Base-by-base conservation (phyloP, 2,329 filamentous ascomycete species). In the Aotearoamyces nothofagi region DNA sequence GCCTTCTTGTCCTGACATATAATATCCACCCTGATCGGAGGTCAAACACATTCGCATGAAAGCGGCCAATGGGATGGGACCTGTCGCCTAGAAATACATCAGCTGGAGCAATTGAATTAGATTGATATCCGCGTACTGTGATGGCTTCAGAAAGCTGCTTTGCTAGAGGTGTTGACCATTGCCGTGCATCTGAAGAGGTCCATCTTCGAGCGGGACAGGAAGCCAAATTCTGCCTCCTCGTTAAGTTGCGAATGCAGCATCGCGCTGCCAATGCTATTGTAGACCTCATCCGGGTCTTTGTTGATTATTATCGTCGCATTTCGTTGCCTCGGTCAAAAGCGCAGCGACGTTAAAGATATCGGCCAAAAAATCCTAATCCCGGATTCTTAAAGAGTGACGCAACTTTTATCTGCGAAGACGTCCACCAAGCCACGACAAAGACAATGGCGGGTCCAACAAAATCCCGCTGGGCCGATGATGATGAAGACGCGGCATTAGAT, bases 11-110 rank as follows among this genome's bases (percentile, higher is more conserved):
- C 76, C 65, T 14, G 73, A 69, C 1, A 84, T 96, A 56, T 98
- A 98, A 58, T 98, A 98, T 30, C 90, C 90, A 33, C 83, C 84
- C 22, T 83, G 58, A 36, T 90, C 81, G 8, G 81, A 80, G 1
- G 90, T 98, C 38, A 98, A 69, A 52, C 87, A 94, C 76, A 96
- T 92, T 50, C 90, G 86, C 90, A 98, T 98, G 53, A 86, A 98
- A 29, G 83, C 78, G 4, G 90, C 86, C 35, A 98, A 69, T 1
- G 90, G 82, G 15, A 96, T 74, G 4, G 90, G 87, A 0, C 90
- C 90, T 8, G 90, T 96, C 22, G 78, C 71, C 73, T 80, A 41
- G 10, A 23, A 24, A 28, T 15, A 2, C 17, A n/a, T n/a, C n/a
- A n/a, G 16, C 6, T 22, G 9, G 5, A 20, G n/a, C n/a, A n/a